Conservation (phyloP, 2,329 filamentous ascomycete species). For the Sclerotinia subarctica region DNA sequence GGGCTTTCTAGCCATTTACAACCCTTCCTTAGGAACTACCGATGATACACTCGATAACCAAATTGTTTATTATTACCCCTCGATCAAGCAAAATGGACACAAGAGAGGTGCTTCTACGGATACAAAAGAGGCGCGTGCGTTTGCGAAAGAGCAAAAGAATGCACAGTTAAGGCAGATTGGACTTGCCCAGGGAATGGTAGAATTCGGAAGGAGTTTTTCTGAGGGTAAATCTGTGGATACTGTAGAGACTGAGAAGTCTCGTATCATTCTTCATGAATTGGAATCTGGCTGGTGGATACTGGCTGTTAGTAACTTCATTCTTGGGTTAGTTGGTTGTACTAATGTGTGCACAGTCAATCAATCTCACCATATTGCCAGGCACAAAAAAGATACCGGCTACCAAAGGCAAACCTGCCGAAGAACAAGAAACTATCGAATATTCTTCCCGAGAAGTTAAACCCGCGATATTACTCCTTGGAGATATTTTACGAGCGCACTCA, state of each 20-base stretch:
- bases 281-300: constrained; percentile 95
- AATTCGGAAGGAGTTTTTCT: constrained; percentile 86
- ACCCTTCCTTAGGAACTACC: constrained; percentile 70
- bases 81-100: constrained; percentile 21
- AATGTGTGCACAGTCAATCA: constrained; percentile 59
- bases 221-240: constrained; percentile 72
- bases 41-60: constrained; percentile 66
- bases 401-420: constrained; percentile 28
- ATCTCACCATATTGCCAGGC: constrained; percentile 70
- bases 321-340: constrained; percentile 20
- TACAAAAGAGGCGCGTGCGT: constrained; percentile 33
- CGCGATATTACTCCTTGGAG: constrained; percentile 70
- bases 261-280: constrained; percentile 81
- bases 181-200: constrained; percentile 93
- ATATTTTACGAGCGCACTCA: constrained; percentile 77
- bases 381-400: constrained; percentile 46
- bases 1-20: constrained; percentile 92
- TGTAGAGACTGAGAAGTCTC: constrained; percentile 86
- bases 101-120: constrained; percentile 2
- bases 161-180: constrained; percentile 89
- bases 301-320: constrained; percentile 58
- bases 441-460: constrained; percentile 89
- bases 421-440: constrained; percentile 60
- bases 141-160: constrained; percentile 66
- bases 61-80: constrained; percentile 77